These are phyloP conservation scores for Udeniomyces megalosporus DNA, from an alignment of 768 basidiomycete genomes.

Conservation along the genomic window DNA sequence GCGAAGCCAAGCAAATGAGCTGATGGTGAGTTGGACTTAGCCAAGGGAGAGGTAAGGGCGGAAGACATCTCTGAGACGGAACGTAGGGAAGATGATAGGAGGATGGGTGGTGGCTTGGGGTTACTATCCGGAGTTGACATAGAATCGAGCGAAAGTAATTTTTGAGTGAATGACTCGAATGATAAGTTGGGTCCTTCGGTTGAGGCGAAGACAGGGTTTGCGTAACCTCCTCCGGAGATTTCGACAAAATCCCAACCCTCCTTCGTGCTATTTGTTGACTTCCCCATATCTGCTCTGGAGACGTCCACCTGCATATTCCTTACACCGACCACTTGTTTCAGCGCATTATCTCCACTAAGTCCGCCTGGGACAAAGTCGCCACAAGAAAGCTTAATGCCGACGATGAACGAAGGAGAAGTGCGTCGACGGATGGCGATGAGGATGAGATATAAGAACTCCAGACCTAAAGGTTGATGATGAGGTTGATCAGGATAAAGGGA, in stretches of 20 bases:
- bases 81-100: slow-evolving; percentile 66
- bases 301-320: not conserved
- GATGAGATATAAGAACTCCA: not conserved
- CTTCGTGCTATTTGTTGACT: no score
- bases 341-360: not conserved
- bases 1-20: slow-evolving; percentile 66
- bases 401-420: not conserved
- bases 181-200: not conserved
- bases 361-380: not conserved
- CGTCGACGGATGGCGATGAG: not conserved
- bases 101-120: slow-evolving; percentile 40
- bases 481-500: not conserved
- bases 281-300: no score
- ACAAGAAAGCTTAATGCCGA: slow-evolving; percentile 1
- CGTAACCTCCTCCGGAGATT: slow-evolving; percentile 75
- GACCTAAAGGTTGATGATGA: not conserved
- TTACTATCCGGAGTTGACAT: slow-evolving; percentile 33
- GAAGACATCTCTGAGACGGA: slow-evolving; percentile 41
- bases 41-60: slow-evolving; percentile 33
- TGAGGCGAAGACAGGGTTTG: slow-evolving; percentile 36
- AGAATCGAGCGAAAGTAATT: slow-evolving; percentile 51
- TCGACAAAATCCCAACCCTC: slow-evolving; percentile 61
- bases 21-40: slow-evolving; percentile 31
- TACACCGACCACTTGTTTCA: not conserved
- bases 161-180: slow-evolving; percentile 37